Conservation (phyloP, 2,329 filamentous ascomycete species). For the Epichloe festucae region DNA sequence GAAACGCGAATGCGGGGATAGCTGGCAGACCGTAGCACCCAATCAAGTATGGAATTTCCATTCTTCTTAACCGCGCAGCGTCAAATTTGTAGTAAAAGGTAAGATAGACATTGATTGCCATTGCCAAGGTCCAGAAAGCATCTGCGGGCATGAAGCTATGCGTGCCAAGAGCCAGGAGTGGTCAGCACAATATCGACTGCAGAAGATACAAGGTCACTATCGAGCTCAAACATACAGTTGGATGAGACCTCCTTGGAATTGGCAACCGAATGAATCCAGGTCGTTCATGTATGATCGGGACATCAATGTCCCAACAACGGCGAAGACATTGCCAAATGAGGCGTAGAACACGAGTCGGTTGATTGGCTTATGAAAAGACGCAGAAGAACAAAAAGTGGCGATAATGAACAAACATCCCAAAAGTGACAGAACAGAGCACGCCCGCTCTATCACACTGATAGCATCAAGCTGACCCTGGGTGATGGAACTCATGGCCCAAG, state of each 20-base stretch:
- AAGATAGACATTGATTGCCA: conserved; percentile 74
- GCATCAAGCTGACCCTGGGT: conserved; percentile 30
- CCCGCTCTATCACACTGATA: conserved; percentile 51
- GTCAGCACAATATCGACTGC: neutral
- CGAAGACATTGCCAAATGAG: conserved; percentile 67
- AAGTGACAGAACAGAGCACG: conserved; percentile 58
- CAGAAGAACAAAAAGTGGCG: conserved; percentile 53
- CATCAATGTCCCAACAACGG: conserved; percentile 65
- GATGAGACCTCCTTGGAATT: conserved; percentile 66
- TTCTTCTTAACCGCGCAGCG: conserved; percentile 44
- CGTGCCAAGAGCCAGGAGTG: conserved; percentile 8
- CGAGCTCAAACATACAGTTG: conserved; percentile 50
- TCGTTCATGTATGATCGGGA: conserved; percentile 44
- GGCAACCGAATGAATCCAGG: conserved; percentile 41
- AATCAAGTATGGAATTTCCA: conserved; percentile 60
- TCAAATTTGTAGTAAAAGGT: conserved; percentile 68
- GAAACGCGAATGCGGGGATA: conserved; percentile 51
- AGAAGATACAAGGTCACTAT: no score
- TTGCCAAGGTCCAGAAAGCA: conserved; percentile 64
- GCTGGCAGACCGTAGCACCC: conserved; percentile 63
- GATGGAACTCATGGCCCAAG: conserved; percentile 3
- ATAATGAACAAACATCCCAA: conserved; percentile 61
- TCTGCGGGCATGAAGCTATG: conserved; percentile 65
- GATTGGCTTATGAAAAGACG: conserved; percentile 71
- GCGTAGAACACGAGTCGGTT: conserved; percentile 77